Evolutionary conservation across 148 eudicot genomes (phyloP).

Genomic region (Rhododendron ferrugineum): DNA sequence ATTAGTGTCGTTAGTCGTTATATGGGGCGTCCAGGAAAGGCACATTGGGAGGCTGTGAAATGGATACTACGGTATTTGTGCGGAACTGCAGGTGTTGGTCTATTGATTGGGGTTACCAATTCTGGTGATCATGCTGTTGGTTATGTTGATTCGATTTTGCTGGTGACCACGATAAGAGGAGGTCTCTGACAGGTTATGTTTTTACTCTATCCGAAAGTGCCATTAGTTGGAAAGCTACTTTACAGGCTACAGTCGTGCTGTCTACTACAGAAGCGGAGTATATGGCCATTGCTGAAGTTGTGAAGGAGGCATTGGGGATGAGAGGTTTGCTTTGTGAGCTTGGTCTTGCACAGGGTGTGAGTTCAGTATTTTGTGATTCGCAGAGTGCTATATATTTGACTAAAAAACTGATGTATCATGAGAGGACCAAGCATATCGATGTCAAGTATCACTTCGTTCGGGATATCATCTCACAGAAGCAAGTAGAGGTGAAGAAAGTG

Average conservation of each 20-base stretch:
- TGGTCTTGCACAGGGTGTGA: too few species aligned
- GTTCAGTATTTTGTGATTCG: conserved; percentile 3
- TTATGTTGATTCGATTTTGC: neutral
- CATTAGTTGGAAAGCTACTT: neutral
- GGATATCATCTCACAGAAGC: neutral
- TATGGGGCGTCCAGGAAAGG: too few species aligned
- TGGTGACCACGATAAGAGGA: neutral
- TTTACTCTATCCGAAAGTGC: neutral
- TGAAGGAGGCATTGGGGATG: too few species aligned
- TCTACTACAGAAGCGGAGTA: too few species aligned
- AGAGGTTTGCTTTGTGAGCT: too few species aligned
- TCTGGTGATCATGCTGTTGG: too few species aligned
- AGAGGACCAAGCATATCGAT: neutral
- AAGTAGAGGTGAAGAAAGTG: neutral
- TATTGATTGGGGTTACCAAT: too few species aligned
- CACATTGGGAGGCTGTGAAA: too few species aligned
- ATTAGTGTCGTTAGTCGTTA: too few species aligned
- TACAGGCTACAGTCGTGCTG: neutral
- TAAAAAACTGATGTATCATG: neutral
- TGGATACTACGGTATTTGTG: too few species aligned
- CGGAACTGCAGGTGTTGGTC: too few species aligned
- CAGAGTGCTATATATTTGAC: neutral
- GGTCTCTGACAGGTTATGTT: neutral
- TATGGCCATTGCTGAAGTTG: too few species aligned
- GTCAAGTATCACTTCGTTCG: neutral